These are phyloP conservation scores for Papiliotrema flavescens DNA, from an alignment of 1,284 basidiomycete species.

Conservation along the genomic window DNA sequence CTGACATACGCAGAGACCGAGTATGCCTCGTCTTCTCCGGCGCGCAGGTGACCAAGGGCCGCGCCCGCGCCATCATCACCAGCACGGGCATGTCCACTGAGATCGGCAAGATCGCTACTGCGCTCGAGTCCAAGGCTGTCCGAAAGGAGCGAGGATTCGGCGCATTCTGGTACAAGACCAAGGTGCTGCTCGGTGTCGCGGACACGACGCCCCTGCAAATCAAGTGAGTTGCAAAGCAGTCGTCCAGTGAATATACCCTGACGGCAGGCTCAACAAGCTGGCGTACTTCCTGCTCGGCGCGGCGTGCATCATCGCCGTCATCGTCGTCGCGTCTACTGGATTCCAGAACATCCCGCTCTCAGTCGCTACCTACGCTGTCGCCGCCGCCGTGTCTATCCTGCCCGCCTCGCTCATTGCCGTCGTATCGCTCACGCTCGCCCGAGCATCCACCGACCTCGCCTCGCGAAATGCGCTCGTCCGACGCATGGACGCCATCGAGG, in stretches of 20 bases:
- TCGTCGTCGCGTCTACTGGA: slow-evolving; percentile 58
- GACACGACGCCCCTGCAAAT: slow-evolving; percentile 61
- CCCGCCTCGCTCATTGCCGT: slow-evolving; percentile 54
- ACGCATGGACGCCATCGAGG: slow-evolving; percentile 55
- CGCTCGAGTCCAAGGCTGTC: slow-evolving; percentile 49
- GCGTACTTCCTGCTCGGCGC: slow-evolving; percentile 60
- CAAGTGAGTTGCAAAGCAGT: slow-evolving; percentile 45
- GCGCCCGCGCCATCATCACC: slow-evolving; percentile 59
- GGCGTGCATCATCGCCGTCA: slow-evolving; percentile 58
- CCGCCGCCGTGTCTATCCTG: slow-evolving; percentile 56
- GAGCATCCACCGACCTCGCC: slow-evolving; percentile 49
- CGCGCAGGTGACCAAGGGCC: slow-evolving; percentile 63
- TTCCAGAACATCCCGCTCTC: slow-evolving; percentile 51
- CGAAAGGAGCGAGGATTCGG: slow-evolving; percentile 44
- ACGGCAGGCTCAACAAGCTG: slow-evolving; percentile 53
- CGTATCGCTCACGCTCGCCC: slow-evolving; percentile 49
- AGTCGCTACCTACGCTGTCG: slow-evolving; percentile 52
- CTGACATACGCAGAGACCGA: slow-evolving; percentile 51
- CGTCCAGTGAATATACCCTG: neutral
- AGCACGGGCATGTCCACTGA: slow-evolving; percentile 65
- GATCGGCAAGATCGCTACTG: slow-evolving; percentile 59
- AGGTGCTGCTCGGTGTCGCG: slow-evolving; percentile 50
- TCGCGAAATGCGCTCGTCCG: slow-evolving; percentile 53
- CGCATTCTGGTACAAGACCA: slow-evolving; percentile 43
- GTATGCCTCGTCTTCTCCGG: slow-evolving; percentile 55